phyloP scores from a whole-genome alignment of 2,329 filamentous ascomycete species.

The Elsinoe australis region DNA sequence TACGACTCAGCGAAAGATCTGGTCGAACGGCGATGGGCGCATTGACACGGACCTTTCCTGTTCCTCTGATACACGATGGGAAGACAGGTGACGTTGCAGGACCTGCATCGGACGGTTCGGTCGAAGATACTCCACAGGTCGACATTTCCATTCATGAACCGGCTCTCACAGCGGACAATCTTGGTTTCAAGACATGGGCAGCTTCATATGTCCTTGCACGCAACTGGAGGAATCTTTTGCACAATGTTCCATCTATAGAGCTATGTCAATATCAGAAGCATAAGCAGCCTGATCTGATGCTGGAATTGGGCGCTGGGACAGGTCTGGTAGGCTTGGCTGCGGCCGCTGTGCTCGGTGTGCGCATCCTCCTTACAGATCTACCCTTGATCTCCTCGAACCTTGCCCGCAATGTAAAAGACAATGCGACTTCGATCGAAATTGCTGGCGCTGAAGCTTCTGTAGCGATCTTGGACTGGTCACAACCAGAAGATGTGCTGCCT shows the following conservation, averaged over 20 bases:
- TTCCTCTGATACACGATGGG: neutral
- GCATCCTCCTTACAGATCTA: conserved; percentile 73
- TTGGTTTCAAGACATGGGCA: conserved; percentile 94
- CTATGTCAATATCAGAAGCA: conserved; percentile 13
- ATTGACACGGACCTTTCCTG: conserved; percentile 51
- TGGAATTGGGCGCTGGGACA: conserved; percentile 86
- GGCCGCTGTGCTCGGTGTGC: conserved; percentile 59
- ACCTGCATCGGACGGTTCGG: neutral
- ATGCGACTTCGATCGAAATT: conserved; percentile 48
- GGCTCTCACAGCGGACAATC: conserved; percentile 74
- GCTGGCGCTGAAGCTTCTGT: conserved; percentile 53
- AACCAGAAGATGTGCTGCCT: conserved; percentile 39
- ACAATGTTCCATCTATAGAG: conserved; percentile 8
- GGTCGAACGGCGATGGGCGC: conserved; percentile 64
- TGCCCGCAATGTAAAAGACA: conserved; percentile 60
- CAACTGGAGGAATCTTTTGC: conserved; percentile 46
- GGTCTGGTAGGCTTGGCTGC: conserved; percentile 84
- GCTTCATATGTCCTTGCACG: conserved; percentile 79
- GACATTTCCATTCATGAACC: conserved; percentile 75
- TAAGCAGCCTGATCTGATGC: conserved; percentile 31
- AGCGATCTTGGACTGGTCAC: conserved; percentile 65
- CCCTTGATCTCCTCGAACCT: conserved; percentile 78
- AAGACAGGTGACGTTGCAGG: conserved; percentile 16
- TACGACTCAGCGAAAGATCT: conserved; percentile 74
- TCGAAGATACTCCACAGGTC: conserved; percentile 32